Evolutionary conservation across 2,329 filamentous ascomycete species (phyloP).

Genomic region (Aureobasidium zeae): DNA sequence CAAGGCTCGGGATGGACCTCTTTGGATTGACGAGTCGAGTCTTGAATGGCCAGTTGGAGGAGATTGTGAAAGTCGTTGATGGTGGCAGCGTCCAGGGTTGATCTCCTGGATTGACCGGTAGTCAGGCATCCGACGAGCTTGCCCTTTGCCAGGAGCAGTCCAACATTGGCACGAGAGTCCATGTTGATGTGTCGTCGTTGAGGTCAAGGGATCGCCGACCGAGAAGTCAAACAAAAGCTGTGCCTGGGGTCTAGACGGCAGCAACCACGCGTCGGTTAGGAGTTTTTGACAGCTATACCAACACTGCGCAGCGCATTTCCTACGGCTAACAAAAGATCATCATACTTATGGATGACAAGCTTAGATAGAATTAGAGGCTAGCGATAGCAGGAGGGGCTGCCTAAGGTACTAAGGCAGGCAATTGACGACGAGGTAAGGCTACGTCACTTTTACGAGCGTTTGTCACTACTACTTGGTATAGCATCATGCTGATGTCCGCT

Average conservation of each 20-base stretch:
- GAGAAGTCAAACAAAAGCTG: not conserved
- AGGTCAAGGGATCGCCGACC: not conserved
- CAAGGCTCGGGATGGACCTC: slow-evolving; percentile 15
- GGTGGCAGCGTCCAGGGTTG: slow-evolving; percentile 1
- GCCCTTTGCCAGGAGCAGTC: slow-evolving; percentile 12
- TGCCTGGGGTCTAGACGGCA: not conserved
- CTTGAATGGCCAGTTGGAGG: slow-evolving; percentile 1
- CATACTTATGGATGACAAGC: too few relatives aligned
- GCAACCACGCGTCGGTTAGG: too few relatives aligned
- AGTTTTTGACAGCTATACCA: too few relatives aligned
- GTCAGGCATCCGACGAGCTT: slow-evolving; percentile 12
- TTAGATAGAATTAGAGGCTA: too few relatives aligned
- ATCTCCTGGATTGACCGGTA: slow-evolving; percentile 7
- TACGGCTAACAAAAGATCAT: too few relatives aligned
- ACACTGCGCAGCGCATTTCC: too few relatives aligned
- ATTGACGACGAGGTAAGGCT: too few relatives aligned
- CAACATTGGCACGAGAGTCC: slow-evolving; percentile 1
- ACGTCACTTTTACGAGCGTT: too few relatives aligned
- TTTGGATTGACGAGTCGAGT: not conserved
- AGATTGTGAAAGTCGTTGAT: slow-evolving; percentile 15
- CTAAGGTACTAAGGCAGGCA: too few relatives aligned
- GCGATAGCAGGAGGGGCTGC: too few relatives aligned
- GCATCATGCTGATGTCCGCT: too few relatives aligned
- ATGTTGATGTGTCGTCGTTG: not conserved
- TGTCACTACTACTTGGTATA: too few relatives aligned